Base-by-base conservation (phyloP, 2,329 filamentous ascomycete species). In the Penicillium sp. region DNA sequence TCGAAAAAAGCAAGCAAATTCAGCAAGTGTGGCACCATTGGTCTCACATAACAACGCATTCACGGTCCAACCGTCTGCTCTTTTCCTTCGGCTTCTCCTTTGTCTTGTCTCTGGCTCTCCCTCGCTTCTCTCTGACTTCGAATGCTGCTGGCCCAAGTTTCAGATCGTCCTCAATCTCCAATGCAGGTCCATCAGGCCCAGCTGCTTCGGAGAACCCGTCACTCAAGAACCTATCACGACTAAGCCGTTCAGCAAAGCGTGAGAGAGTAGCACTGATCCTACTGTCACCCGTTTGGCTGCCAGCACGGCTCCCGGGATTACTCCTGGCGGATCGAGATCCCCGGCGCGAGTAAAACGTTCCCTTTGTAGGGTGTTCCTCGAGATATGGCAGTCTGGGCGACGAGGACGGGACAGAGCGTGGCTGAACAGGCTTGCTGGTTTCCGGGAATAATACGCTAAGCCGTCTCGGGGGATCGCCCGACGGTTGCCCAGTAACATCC, bases 31-130 rank as follows among this genome's bases (percentile, higher is more conserved):
- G 25, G 16, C 13, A 9, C 14, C 18, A 18, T 35, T 16, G 41
- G 11, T 28, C 27, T 47, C 59, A 74, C 71, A 74, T 75, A 34
- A 74, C 59, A 47, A 60, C 46, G 58, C 73, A 76, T 54, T 76
- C 73, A 41, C 73, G 64, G 35, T 76, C 73, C 8, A 69, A 64
- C 33, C 64, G 66, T 36, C 55, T 61, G 41, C 56, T 63, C 58
- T 65, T 72, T 48, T 73, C 68, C 40, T 63, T 61, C 19, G 63
- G 62, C 43, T 67, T 66, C 33, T 63, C 63, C 56, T 65, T 72
- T 18, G 48, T 49, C 46, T 66, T 69, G 6, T 60, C 63, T 41
- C 61, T 65, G 14, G 41, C 33, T 22, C 50, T 57, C 27, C 59
- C 52, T 8, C 52, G 58, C 37, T 58, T 65, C 11, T 61, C 62